Percentiles rank a stretch among this genome's conserved stretches.
These are phyloP conservation scores for Centaurea solstitialis DNA, from an alignment of 129 eudicot genomes.

Conservation along the genomic window DNA sequence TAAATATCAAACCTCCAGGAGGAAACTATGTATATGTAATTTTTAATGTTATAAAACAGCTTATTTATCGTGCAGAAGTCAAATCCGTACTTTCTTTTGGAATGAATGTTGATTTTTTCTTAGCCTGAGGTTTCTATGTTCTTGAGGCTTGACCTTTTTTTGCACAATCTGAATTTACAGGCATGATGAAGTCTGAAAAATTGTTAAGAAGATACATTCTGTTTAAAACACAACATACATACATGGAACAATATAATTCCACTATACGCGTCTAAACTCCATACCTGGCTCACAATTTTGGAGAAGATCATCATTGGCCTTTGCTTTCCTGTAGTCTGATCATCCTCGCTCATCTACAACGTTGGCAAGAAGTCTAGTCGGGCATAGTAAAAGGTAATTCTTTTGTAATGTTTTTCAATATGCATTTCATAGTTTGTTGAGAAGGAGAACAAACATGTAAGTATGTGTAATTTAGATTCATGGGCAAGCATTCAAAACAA, in stretches of 20 bases:
- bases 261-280: conserved; percentile 8
- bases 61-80: not conserved
- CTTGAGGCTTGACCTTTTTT: conserved; percentile 3
- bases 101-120: not conserved
- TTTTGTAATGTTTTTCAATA: conserved; percentile 12
- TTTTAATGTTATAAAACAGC: not conserved
- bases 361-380: not conserved
- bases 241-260: conserved; percentile 35
- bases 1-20: not conserved
- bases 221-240: conserved; percentile 23
- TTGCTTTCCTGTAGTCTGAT: conserved; percentile 9
- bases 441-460: conserved; percentile 15
- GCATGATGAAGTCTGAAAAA: conserved; percentile 10
- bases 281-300: conserved; percentile 40
- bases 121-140: not conserved
- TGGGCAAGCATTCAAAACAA: not conserved
- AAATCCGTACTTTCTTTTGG: not conserved
- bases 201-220: conserved; percentile 18
- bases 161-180: conserved; percentile 20
- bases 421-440: conserved; percentile 7
- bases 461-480: conserved; percentile 26
- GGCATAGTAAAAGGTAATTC: conserved; percentile 29
- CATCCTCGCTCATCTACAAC: not conserved
- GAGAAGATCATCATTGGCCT: conserved; percentile 1
- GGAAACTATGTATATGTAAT: not conserved